Evolutionary conservation across 139 green algal genomes (phyloP).

Genomic region (Volvox reticuliferus): DNA sequence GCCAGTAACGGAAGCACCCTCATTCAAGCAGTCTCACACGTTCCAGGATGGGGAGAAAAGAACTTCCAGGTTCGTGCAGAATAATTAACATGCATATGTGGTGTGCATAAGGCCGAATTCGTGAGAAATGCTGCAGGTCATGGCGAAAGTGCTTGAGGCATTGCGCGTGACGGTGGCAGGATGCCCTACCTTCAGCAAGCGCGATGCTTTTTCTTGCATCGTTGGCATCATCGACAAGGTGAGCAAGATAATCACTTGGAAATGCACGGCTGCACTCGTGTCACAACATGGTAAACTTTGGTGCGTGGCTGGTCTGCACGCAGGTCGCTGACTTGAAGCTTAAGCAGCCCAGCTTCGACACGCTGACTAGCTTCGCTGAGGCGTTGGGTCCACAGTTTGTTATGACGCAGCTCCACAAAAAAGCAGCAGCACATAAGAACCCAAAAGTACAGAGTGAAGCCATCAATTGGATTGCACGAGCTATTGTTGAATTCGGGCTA

Average conservation of each 20-base stretch:
- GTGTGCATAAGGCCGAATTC: neutral
- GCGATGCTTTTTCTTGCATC: constrained; percentile 77
- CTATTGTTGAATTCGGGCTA: constrained; percentile 91
- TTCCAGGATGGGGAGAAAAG: constrained; percentile 94
- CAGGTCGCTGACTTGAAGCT: constrained; percentile 89
- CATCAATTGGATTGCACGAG: constrained; percentile 86
- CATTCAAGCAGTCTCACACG: constrained; percentile 73
- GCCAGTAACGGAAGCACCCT: constrained; percentile 60
- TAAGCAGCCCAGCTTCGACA: constrained; percentile 67
- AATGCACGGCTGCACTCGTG: neutral
- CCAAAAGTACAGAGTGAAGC: constrained; percentile 94
- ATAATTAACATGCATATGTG: neutral
- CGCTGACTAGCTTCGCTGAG: constrained; percentile 82
- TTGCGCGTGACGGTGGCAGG: constrained; percentile 64
- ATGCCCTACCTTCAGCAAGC: constrained; percentile 64
- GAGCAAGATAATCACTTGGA: neutral
- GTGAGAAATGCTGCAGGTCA: constrained; percentile 64
- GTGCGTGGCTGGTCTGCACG: neutral
- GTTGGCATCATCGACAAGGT: constrained; percentile 83
- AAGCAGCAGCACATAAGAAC: constrained; percentile 91
- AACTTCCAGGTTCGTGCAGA: constrained; percentile 92
- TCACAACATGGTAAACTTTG: neutral
- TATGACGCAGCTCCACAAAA: constrained; percentile 84
- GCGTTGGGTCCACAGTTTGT: constrained; percentile 90
- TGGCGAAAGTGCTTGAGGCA: constrained; percentile 92